Evolutionary conservation across 768 basidiomycete species (phyloP), one percentile per base, ranked within the genome.

Genomic region (Rossbeevera mucosa): DNA sequence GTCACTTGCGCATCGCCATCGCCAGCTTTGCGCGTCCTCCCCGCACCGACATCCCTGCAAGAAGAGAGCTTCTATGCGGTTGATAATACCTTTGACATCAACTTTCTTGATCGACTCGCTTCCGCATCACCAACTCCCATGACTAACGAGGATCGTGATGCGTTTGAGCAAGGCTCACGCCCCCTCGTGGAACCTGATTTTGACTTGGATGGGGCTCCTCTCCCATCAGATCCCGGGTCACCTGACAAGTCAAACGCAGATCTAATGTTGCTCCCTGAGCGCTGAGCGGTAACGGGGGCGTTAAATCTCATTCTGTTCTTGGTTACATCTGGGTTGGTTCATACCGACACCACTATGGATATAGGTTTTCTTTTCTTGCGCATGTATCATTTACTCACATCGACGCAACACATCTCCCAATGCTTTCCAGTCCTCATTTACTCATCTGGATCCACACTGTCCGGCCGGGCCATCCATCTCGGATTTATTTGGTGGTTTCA

Each of bases 141-240:
- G 48, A 69, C 70, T 0, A 74, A 72, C 21, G 54, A 61, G 4
- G 74, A 70, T 29, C 62, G 64, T 16, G 46, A 43, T 14, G 21
- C 29, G 13, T 33, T 51, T n/a, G 49, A 64, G 25, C 55, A 51
- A 51, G 51, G 26, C 42, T 31, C 36, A 11, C 64, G 58, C 30
- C 47, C 51, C 20, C 60, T 16, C 28, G 12, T 45, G 3, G 64
- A 67, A 31, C 53, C 44, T 14, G 59, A 60, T 30, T 67, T 74
- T 44, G 80, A 79, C 54, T 71, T 74, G 3, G 79, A 80, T 48
- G 78, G 78, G 1, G 75, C 73, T 31, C 61, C 65, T 42, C 53
- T 67, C 28, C 55, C 61, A 44, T 54, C 65, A 7, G 71, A 76
- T 47, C 74, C 76, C 2, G 73, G 71, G 8, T 75, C 76, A 7